A percentile compares a stretch with the other conserved stretches of the same genome.
phyloP scores from a whole-genome alignment of 805 yeast species.

The Starmera pachycereana region DNA sequence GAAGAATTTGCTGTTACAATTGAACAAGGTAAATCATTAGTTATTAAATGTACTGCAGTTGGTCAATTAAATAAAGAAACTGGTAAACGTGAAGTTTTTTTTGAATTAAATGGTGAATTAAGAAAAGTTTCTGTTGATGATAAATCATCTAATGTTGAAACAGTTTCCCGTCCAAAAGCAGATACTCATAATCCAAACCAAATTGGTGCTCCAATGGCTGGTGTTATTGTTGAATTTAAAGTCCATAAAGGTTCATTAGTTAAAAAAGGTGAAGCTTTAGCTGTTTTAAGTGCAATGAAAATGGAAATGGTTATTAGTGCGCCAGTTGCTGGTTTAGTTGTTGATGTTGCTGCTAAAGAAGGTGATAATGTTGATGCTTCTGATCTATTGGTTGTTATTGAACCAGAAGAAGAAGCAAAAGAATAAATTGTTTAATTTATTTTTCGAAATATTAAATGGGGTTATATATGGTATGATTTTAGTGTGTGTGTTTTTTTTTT shows the following conservation, averaged over 20 bases:
- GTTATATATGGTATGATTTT: neutral
- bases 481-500: too few species aligned
- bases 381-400: slow-evolving; percentile 67
- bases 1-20: slow-evolving; percentile 85
- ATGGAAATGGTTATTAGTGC: slow-evolving; percentile 99
- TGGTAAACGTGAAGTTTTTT: slow-evolving; percentile 93
- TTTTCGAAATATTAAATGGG: too few species aligned
- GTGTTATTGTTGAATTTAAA: slow-evolving; percentile 92
- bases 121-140: slow-evolving; percentile 91
- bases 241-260: slow-evolving; percentile 81
- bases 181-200: slow-evolving; percentile 79
- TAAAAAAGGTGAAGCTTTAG: slow-evolving; percentile 93
- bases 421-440: too few species aligned
- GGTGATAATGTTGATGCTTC: slow-evolving; percentile 95
- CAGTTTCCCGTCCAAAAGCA: slow-evolving; percentile 84
- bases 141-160: slow-evolving; percentile 76
- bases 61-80: slow-evolving; percentile 80
- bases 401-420: slow-evolving; percentile 11
- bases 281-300: slow-evolving; percentile 95
- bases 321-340: slow-evolving; percentile 77
- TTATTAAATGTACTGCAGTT: slow-evolving; percentile 83
- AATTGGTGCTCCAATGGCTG: slow-evolving; percentile 99
- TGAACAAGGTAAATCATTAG: slow-evolving; percentile 90
- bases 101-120: slow-evolving; percentile 97
- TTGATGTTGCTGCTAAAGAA: slow-evolving; percentile 67